These are phyloP conservation scores for Ophiognomonia clavigignenti-juglandacearum DNA, from an alignment of 2,329 filamentous ascomycete species.

Conservation along the genomic window DNA sequence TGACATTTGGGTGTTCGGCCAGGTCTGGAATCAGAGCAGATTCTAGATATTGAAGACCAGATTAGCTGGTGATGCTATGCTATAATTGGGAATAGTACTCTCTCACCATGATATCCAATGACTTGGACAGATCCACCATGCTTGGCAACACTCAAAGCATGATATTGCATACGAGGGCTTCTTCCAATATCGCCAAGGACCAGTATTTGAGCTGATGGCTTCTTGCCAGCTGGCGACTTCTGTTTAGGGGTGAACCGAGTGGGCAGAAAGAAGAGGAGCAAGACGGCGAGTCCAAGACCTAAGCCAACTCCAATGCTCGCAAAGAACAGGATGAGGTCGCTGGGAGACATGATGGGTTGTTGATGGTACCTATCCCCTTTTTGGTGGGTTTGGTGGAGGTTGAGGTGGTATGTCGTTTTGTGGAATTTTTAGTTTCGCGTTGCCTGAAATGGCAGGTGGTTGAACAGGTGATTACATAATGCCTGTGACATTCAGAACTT, in stretches of 20 bases:
- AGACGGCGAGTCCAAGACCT: constrained; percentile 7
- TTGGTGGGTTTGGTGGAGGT: no score
- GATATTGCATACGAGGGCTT: constrained; percentile 97
- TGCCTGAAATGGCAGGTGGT: neutral
- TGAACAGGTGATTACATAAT: neutral
- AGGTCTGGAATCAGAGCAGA: constrained; percentile 67
- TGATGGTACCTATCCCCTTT: no score
- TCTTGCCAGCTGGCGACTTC: constrained; percentile 5
- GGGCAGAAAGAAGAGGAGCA: constrained; percentile 26
- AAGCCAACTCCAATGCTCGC: neutral
- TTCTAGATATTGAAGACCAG: constrained; percentile 48
- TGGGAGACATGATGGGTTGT: neutral
- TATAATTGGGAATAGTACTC: neutral
- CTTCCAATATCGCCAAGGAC: constrained; percentile 93
- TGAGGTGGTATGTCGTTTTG: neutral
- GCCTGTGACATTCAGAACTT: no score
- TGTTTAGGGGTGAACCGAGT: constrained; percentile 23
- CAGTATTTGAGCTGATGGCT: constrained; percentile 64
- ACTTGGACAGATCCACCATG: constrained; percentile 77
- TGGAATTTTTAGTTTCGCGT: neutral
- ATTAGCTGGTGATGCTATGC: constrained; percentile 8
- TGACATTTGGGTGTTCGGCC: constrained; percentile 61
- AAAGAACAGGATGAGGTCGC: neutral
- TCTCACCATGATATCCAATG: constrained; percentile 77
- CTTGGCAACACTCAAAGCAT: constrained; percentile 85